Evolutionary conservation across 768 basidiomycete genomes (phyloP).

Genomic region (Omphalotus guepiniiformis): DNA sequence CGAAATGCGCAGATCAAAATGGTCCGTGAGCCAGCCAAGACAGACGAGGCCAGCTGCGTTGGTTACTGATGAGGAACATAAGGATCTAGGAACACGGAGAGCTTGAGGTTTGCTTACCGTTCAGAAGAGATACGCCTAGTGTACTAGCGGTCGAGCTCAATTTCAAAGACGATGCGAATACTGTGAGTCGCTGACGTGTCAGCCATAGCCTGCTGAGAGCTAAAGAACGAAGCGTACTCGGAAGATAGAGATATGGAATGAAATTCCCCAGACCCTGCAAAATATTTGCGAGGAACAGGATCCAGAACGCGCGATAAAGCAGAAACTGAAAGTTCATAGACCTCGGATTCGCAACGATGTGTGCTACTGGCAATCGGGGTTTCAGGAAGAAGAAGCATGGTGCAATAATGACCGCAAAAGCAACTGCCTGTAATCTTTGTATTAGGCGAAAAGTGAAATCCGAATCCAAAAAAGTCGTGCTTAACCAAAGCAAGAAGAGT

Average conservation of each 20-base stretch:
- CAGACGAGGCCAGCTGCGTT: constrained; percentile 13
- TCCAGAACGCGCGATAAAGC: constrained; percentile 11
- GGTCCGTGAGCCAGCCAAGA: constrained; percentile 15
- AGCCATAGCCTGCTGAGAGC: not conserved
- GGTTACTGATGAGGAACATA: constrained; percentile 2
- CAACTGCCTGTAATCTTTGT: constrained; percentile 4
- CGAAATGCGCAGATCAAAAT: constrained; percentile 13
- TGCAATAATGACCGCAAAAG: constrained; percentile 6
- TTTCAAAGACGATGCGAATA: constrained; percentile 11
- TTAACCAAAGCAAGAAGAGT: constrained; percentile 12
- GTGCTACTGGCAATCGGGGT: constrained; percentile 9
- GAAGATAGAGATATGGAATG: constrained; percentile 12
- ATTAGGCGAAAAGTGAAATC: not conserved
- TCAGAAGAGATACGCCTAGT: constrained; percentile 11
- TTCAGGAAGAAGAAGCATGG: constrained; percentile 13
- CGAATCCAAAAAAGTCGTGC: not conserved
- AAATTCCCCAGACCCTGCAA: constrained; percentile 11
- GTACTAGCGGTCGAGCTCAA: constrained; percentile 8
- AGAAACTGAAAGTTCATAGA: constrained; percentile 8
- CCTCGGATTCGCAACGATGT: not conserved
- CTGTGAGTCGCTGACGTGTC: constrained; percentile 1
- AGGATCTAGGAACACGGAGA: not conserved
- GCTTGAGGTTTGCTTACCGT: constrained; percentile 2
- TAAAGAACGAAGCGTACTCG: constrained; percentile 6
- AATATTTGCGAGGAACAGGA: constrained; percentile 10